Conservation (phyloP, 139 green algal genomes). For the Volvox africanus region DNA sequence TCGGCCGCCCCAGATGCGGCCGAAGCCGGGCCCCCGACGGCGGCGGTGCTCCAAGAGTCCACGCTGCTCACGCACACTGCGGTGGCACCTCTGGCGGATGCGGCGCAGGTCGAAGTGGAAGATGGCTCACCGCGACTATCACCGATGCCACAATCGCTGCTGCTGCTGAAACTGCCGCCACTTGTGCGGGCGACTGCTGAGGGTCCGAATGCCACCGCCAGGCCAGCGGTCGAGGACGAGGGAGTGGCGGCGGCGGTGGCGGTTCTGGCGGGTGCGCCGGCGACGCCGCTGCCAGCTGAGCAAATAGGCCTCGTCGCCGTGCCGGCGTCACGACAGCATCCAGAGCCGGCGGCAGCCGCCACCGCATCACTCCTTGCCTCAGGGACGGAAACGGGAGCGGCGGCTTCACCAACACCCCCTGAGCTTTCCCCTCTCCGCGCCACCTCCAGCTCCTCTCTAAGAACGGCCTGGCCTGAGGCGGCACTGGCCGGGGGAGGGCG, state of each 20-base stretch:
- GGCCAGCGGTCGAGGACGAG: background rate
- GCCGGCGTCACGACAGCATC: too few species aligned
- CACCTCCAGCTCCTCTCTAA: too few species aligned
- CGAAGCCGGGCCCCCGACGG: background rate
- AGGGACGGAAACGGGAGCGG: too few species aligned
- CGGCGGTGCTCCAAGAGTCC: constrained; percentile 3
- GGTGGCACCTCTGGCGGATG: background rate
- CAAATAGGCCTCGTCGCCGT: too few species aligned
- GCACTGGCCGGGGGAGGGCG: too few species aligned
- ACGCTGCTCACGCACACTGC: background rate
- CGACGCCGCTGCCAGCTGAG: too few species aligned
- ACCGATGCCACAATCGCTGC: background rate
- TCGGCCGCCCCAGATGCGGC: background rate
- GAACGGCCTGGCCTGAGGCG: too few species aligned
- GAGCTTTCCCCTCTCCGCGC: too few species aligned
- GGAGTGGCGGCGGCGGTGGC: background rate
- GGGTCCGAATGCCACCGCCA: background rate
- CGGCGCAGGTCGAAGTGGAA: background rate
- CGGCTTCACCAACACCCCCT: too few species aligned
- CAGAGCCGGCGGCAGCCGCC: too few species aligned
- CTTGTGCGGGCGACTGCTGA: background rate
- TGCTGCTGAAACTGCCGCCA: background rate
- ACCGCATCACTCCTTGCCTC: too few species aligned
- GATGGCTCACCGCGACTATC: background rate
- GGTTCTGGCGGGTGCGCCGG: too few species aligned